These are phyloP conservation scores for Cytospora chrysosperma DNA, from an alignment of 2,329 filamentous ascomycete species.

Conservation along the genomic window DNA sequence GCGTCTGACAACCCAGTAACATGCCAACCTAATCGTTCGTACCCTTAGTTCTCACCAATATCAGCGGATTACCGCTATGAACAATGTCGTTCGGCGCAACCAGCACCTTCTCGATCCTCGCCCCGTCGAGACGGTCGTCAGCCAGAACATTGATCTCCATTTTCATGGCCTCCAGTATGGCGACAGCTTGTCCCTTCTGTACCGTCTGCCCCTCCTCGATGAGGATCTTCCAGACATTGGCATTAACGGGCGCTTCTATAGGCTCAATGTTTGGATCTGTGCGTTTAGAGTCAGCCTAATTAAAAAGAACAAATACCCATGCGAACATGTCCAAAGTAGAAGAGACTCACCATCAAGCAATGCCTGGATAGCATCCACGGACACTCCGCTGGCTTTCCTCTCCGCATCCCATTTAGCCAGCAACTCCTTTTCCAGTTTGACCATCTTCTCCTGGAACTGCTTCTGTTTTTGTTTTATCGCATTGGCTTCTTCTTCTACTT, in stretches of 20 bases:
- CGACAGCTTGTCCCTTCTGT: constrained; percentile 41
- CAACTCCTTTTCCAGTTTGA: constrained; percentile 17
- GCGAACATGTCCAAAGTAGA: not conserved
- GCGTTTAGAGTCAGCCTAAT: not conserved
- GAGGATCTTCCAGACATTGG: constrained; percentile 55
- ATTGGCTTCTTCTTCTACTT: constrained; percentile 47
- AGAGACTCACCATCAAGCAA: constrained; percentile 43
- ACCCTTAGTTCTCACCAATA: constrained; percentile 12
- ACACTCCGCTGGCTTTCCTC: constrained; percentile 39
- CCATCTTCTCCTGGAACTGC: constrained; percentile 41
- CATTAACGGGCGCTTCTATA: constrained; percentile 45
- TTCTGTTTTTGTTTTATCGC: constrained; percentile 45
- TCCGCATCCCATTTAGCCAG: constrained; percentile 26
- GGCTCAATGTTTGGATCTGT: constrained; percentile 27
- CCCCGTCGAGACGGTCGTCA: constrained; percentile 16
- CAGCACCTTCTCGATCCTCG: constrained; percentile 19
- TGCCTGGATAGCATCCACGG: constrained; percentile 47
- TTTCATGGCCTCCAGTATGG: constrained; percentile 57
- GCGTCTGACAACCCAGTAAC: not conserved
- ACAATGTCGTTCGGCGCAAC: constrained; percentile 24
- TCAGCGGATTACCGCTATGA: constrained; percentile 19
- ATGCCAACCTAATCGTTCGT: not conserved
- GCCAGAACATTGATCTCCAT: constrained; percentile 48
- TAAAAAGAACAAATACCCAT: not conserved
- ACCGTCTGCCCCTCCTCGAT: constrained; percentile 42